Evolutionary conservation across 2,329 filamentous ascomycete genomes (phyloP), one percentile per base, ranked within the genome.

Genomic region (Xylariaceae sp.): DNA sequence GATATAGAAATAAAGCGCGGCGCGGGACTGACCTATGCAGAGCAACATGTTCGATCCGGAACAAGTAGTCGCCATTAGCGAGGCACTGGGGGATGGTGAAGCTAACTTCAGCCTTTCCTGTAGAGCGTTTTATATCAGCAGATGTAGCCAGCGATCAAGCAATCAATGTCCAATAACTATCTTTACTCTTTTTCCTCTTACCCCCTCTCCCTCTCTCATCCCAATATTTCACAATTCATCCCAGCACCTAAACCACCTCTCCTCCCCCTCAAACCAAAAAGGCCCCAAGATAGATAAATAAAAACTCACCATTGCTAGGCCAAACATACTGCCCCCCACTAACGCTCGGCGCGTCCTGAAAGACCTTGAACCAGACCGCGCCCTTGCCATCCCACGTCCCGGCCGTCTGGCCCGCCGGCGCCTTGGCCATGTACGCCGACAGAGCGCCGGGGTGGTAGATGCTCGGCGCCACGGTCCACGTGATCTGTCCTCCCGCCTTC

Each of bases 361-460:
- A 76, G 37, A 78, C 73, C 69, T 78, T 78, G 69, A 76, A 76
- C 75, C 75, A 78, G 12, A 75, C 74, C 2, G 66, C 61, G 2
- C 76, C 76, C 47, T 67, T 68, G 56, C 75, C 75, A 61, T 75
- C 74, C 54, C 72, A 76, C 45, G 67, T 66, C 5, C 69, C 71
- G 2, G 74, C 74, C 1, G 72, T 73, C 63, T 71, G 56, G 47
- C 74, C 74, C 4, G 64, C 41, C 33, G 75, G 74, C 0, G 73
- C 75, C 65, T 74, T 75, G 52, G 75, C 75, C 68, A 77, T 71
- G 66, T 76, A 77, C 34, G 74, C 75, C 28, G 72, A 73, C 26
- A 76, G 65, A 3, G 76, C 74, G 24, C 74, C 75, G 1, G 72
- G 72, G 63, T 77, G 75, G 60, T 71, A 71, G 63, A 80, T 72